phyloP scores from a whole-genome alignment of 2,329 filamentous ascomycete species.

The Fusarium siculi region DNA sequence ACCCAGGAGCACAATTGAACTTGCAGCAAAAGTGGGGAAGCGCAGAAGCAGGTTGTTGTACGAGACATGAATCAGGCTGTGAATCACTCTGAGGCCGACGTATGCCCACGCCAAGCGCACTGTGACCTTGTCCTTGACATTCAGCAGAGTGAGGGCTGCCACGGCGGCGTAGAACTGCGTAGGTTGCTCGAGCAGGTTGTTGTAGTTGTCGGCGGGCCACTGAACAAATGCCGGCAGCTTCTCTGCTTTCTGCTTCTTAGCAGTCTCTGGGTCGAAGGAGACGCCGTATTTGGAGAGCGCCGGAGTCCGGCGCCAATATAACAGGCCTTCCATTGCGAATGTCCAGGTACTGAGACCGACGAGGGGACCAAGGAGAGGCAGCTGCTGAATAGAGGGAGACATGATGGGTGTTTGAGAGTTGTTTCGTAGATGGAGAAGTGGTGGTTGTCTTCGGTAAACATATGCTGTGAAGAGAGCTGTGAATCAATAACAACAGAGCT shows the following conservation, averaged over 20 bases:
- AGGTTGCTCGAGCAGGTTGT: neutral
- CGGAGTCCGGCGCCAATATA: neutral
- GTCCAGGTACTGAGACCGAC: neutral
- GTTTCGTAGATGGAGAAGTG: accelerated
- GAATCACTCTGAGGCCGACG: neutral
- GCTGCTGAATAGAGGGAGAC: neutral
- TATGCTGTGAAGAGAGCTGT: accelerated
- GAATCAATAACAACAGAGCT: no score
- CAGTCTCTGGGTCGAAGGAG: neutral
- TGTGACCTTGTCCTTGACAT: neutral
- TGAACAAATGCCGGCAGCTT: neutral
- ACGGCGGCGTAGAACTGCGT: neutral
- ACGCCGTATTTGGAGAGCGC: neutral
- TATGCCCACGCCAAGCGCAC: neutral
- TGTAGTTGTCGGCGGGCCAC: neutral
- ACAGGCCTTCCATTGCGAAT: neutral
- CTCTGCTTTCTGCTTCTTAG: neutral
- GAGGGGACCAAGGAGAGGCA: neutral
- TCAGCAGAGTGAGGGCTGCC: neutral
- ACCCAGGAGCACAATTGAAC: neutral
- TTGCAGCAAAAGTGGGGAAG: neutral
- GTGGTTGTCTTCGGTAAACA: accelerated
- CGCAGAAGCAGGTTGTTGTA: neutral
- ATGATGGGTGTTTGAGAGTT: neutral
- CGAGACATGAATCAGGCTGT: neutral